Base-by-base conservation (phyloP, 2,329 filamentous ascomycete species). In the Colletotrichum cuscutae region DNA sequence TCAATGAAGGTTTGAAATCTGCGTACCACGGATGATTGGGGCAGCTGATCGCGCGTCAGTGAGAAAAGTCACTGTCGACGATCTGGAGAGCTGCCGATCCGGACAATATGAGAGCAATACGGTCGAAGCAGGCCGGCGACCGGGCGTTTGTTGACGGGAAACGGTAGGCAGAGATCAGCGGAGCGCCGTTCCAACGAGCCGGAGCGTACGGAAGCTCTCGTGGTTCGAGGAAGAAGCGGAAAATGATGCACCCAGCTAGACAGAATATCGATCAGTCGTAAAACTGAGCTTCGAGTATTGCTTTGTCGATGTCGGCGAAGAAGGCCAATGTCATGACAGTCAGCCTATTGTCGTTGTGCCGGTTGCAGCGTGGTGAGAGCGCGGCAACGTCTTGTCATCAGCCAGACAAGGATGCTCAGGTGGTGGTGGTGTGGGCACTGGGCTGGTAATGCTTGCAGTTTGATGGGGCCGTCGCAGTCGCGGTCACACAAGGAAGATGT, bases 381-480 rank as follows among this genome's bases (percentile, higher is more conserved):
- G 65, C 69, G 53, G 59, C 65, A 63, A 59, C n/a, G 30, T 64
- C 46, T 56, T 19, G 30, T 37, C 49, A 15, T 64, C 35, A 59
- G 22, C 7, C 65, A 58, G 24, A n/a, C 71, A 73, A 73, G 71
- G 71, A 71, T 73, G 61, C 35, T 57, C 32, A 56, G 60, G 66
- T 65, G 56, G 65, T 49, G 42, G 42, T 69, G 69, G 66, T 65
- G 70, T 73, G 70, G 65, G 26, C 56, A 65, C 71, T 65, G 49
- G 30, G 35, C 15, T 54, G 62, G 52, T 46, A 71, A 49, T 65
- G 67, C 56, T 71, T 61, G 66, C 66, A 65, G 56, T 49, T 22
- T 24, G 49, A 70, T 57, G 66, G 56, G 37, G 58, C 64, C 24
- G 57, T 37, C 49, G 52, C 26, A 52, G 68, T 70, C 42, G 64